Base-by-base conservation (phyloP, 768 basidiomycete genomes). In the Suillus luteus region DNA sequence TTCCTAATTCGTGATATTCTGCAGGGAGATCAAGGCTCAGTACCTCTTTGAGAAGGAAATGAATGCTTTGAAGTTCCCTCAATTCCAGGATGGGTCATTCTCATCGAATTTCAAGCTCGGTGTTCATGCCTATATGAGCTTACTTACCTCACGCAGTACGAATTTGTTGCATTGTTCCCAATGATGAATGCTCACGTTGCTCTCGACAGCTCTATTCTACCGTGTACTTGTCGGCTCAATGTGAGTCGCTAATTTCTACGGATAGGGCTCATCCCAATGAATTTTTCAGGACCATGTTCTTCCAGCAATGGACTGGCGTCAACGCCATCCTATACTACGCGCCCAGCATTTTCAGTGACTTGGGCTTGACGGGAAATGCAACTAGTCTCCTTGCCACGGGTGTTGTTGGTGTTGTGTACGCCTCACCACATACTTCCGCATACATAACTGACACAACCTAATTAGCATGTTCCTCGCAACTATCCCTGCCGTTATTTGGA, bases 251-350 rank as follows among this genome's bases (percentile, higher is more conserved):
- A 48, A 35, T 37, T 31, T 44, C 24, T 37, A 33, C 10, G 17
- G 40, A 19, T 27, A 27, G 57, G 40, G 27, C 57, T 27, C 9
- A n/a, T 19, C 6, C 55, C 48, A 22, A 59, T 55, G 35, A 33
- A 33, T 35, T 7, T 33, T 35, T 54, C 38, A 85, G 84, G 65
- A 86, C 79, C 48, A 93, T 88, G 90, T 89, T 87, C 78, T 92
- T 90, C 80, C 91, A 92, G 71, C 90, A 92, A 75, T 92, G 90
- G 89, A 91, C 89, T 37, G 91, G 90, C 65, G 81, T 90, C 69
- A 90, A 91, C 67, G 88, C 85, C 7, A 88, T 91, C 67, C 76
- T 92, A 59, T 92, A 91, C 78, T 92, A 91, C 68, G 90, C 90
- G 0, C 91, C 88, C 2, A 81, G 76, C 46, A 92, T 93, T 64